Evolutionary conservation across 2,329 filamentous ascomycete species (phyloP).

Genomic region (Cryphonectria nitschkei): DNA sequence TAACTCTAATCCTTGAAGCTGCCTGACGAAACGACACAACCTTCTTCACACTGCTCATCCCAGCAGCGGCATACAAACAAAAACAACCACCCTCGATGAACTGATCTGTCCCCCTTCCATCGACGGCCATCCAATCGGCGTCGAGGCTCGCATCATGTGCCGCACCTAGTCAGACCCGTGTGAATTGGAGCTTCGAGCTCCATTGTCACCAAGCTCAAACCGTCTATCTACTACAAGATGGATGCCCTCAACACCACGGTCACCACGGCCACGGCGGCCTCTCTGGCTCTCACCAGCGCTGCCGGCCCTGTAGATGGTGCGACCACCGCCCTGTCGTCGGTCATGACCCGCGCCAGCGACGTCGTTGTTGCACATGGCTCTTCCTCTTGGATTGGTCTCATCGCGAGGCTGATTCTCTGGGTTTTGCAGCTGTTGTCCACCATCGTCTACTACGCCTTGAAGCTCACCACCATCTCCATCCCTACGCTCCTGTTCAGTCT

Average conservation of each 20-base stretch:
- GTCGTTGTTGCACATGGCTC: slow-evolving; percentile 44
- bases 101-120: slow-evolving; percentile 12
- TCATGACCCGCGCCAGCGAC: slow-evolving; percentile 43
- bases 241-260: slow-evolving; percentile 26
- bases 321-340: slow-evolving; percentile 41
- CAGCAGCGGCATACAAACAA: slow-evolving; percentile 1
- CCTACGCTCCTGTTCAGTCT: slow-evolving; percentile 88
- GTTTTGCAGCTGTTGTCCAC: slow-evolving; percentile 60
- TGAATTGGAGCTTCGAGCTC: slow-evolving; percentile 13
- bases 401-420: slow-evolving; percentile 59
- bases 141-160: slow-evolving; percentile 30
- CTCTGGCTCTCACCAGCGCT: slow-evolving; percentile 16
- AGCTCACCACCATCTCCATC: slow-evolving; percentile 84
- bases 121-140: slow-evolving; percentile 28
- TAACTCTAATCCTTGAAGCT: too few relatives aligned
- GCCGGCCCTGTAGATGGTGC: slow-evolving; percentile 37
- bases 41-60: background rate
- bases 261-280: slow-evolving; percentile 13
- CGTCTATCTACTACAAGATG: slow-evolving; percentile 16
- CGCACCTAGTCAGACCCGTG: slow-evolving; percentile 24
- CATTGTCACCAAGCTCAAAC: background rate
- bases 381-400: slow-evolving; percentile 60
- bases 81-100: slow-evolving; percentile 10
- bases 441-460: slow-evolving; percentile 77
- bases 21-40: background rate